Base-by-base conservation (phyloP, 805 yeast species). In the Ogataea trehaloabstinens region DNA sequence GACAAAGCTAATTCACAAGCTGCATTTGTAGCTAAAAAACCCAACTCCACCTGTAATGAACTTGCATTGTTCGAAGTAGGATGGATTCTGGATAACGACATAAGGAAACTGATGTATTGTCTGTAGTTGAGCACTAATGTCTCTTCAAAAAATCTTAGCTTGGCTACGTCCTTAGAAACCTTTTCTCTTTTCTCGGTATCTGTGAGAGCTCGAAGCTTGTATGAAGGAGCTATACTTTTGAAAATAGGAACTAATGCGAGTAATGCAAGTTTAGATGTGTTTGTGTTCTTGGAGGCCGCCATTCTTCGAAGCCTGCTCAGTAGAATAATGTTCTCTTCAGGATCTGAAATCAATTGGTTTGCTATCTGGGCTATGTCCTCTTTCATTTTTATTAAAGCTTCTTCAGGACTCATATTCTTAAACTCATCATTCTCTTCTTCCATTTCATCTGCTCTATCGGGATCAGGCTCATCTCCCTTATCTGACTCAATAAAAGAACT, bases 281-380 rank as follows among this genome's bases (percentile, higher is more conserved):
- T 82, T 39, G 76, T 68, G 49, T 83, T 80, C 49, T 73, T 74
- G 2, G 93, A 82, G 41, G 68, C 73, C 0, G 86, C 71, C 88
- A 85, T 83, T 49, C 73, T 78, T 37, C 85, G 67, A 35, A 85
- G 68, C 56, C 90, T 76, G 2, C 84, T 72, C 10, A 90, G 66
- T 20, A 78, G 68, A 11, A 74, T 56, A 6, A 83, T 70, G 53
- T 90, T 76, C 53, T 87, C 95, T 60, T 93, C 98, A 5, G 98
- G 96, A 42, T 87, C 86, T 57, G 89, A 95, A 52, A 79, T 79
- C 24, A 91, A 64, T 29, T 74, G 74, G 28, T 86, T 85, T 1
- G 95, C 96, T 34, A 82, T 61, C 15, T 75, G 79, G 0, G 98
- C 96, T 29, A 93, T 76, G 39, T 85, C 86, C 63, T 89, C 97